Evolutionary conservation across 371 early-diverging fungal species (phyloP).

Genomic region (Dichotomocladium elegans): DNA sequence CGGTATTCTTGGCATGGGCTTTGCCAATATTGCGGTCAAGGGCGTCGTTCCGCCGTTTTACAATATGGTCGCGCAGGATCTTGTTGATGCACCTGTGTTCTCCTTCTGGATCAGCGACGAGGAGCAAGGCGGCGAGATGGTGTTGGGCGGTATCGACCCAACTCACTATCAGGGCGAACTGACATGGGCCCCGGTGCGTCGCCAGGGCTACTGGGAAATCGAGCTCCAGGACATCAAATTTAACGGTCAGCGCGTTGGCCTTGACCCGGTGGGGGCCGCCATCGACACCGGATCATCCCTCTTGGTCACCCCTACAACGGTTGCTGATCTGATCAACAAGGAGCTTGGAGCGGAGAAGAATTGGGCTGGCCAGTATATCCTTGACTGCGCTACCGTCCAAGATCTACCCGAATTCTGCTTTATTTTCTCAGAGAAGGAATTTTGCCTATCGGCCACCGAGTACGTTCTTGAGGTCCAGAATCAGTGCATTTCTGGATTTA

Average conservation of each 20-base stretch:
- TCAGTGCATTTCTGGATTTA: slow-evolving; percentile 90
- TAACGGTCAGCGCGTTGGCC: slow-evolving; percentile 59
- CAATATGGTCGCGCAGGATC: slow-evolving; percentile 71
- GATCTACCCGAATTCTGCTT: slow-evolving; percentile 72
- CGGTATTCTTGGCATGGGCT: slow-evolving; percentile 90
- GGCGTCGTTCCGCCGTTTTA: slow-evolving; percentile 92
- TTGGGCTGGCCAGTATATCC: slow-evolving; percentile 77
- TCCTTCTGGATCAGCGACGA: slow-evolving; percentile 69
- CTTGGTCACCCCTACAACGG: slow-evolving; percentile 64
- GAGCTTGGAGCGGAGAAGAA: slow-evolving; percentile 84
- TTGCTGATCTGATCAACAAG: slow-evolving; percentile 81
- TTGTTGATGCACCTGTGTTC: slow-evolving; percentile 79
- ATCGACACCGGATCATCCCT: slow-evolving; percentile 83
- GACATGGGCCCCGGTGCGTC: slow-evolving; percentile 74
- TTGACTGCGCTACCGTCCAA: slow-evolving; percentile 69
- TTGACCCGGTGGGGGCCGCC: slow-evolving; percentile 61
- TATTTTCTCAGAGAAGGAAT: slow-evolving; percentile 66
- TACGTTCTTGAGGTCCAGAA: slow-evolving; percentile 79
- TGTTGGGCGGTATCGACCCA: slow-evolving; percentile 77
- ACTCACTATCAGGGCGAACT: slow-evolving; percentile 69
- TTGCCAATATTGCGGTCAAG: slow-evolving; percentile 83
- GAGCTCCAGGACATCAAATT: slow-evolving; percentile 66
- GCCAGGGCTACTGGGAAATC: slow-evolving; percentile 94
- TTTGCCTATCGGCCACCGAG: slow-evolving; percentile 45
- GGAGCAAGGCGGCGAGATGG: slow-evolving; percentile 72